phyloP scores from a whole-genome alignment of 2,329 filamentous ascomycete species.

The Pyrenochaeta sp. region DNA sequence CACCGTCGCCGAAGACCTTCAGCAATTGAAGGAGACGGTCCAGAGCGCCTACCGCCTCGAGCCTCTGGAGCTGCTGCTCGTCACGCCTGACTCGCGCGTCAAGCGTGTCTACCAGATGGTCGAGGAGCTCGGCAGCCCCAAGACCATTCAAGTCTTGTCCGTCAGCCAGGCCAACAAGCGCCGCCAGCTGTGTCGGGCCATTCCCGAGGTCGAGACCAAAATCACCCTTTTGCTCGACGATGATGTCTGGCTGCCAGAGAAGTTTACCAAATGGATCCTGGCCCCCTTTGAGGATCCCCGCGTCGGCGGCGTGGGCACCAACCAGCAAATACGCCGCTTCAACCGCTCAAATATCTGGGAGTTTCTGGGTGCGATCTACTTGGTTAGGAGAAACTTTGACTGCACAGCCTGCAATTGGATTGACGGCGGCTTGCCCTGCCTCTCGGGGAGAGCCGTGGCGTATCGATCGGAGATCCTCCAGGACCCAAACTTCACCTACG shows the following conservation, averaged over 20 bases:
- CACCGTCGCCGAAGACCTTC: constrained; percentile 86
- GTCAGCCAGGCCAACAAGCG: constrained; percentile 93
- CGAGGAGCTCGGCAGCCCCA: constrained; percentile 52
- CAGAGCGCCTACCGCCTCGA: constrained; percentile 76
- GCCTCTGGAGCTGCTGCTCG: constrained; percentile 78
- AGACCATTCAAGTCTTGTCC: constrained; percentile 76
- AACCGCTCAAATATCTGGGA: constrained; percentile 75
- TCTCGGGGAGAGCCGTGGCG: constrained; percentile 92
- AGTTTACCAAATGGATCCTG: constrained; percentile 88
- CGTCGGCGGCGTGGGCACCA: constrained; percentile 92
- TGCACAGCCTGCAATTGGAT: constrained; percentile 95
- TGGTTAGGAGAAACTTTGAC: constrained; percentile 94
- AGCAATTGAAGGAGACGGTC: constrained; percentile 83
- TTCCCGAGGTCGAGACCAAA: constrained; percentile 81
- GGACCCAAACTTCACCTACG: constrained; percentile 83
- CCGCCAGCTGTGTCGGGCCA: constrained; percentile 88
- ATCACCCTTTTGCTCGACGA: constrained; percentile 96
- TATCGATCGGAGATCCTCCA: constrained; percentile 90
- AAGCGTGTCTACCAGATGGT: constrained; percentile 71
- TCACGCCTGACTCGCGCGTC: constrained; percentile 84
- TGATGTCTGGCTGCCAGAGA: constrained; percentile 90
- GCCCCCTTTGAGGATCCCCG: constrained; percentile 86
- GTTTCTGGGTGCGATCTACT: constrained; percentile 90
- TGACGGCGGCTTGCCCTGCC: constrained; percentile 94
- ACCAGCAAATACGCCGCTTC: constrained; percentile 81